phyloP scores from a whole-genome alignment of 164 flowering plant genomes.

The Vitis riparia region DNA sequence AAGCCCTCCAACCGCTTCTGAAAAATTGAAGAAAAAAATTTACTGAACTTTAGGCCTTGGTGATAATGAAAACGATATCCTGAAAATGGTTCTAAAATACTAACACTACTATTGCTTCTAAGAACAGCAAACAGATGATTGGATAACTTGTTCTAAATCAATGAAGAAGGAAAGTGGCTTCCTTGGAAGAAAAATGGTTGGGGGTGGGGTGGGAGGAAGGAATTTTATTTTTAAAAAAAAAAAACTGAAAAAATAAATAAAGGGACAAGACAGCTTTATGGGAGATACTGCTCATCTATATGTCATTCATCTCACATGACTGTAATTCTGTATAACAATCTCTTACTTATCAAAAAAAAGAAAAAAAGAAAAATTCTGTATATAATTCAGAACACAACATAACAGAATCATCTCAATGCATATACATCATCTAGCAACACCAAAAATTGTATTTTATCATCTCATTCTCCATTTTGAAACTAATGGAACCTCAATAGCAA shows the following conservation, averaged over 20 bases:
- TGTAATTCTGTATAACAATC: background rate
- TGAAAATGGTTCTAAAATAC: background rate
- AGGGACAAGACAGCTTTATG: background rate
- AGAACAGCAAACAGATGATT: too few species aligned
- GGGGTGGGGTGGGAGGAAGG: background rate
- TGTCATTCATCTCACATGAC: background rate
- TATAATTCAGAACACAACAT: background rate
- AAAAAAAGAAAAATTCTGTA: too few species aligned
- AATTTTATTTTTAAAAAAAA: background rate
- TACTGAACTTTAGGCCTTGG: background rate
- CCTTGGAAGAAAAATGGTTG: background rate
- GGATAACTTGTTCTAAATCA: background rate
- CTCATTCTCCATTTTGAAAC: background rate
- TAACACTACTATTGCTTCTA: background rate
- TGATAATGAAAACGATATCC: background rate
- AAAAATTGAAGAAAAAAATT: constrained; percentile 2
- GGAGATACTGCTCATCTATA: background rate
- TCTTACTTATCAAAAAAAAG: too few species aligned
- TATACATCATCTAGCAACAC: background rate
- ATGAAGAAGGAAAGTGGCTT: background rate
- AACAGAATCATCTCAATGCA: background rate
- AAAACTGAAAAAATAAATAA: too few species aligned
- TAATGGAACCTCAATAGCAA: background rate
- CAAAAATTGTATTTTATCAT: background rate
- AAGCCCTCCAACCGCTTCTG: constrained; percentile 90